Evolutionary conservation across 2,329 filamentous ascomycete genomes (phyloP), one percentile per base, ranked within the genome.

Genomic region (Colletotrichum ledebouriae): DNA sequence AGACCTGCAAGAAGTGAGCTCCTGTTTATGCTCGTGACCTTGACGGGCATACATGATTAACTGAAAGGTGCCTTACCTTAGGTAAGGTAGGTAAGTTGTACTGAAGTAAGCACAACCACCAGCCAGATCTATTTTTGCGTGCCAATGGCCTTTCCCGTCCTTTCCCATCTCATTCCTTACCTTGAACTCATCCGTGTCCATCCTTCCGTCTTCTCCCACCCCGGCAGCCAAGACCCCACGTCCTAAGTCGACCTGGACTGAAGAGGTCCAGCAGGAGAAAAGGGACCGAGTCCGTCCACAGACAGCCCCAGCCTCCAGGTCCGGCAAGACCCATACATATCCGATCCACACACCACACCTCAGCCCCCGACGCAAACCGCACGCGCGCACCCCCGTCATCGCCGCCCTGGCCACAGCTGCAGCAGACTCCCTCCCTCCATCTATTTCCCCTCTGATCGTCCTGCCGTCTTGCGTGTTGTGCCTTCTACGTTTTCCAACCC

Each of bases 231-330:
- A 64, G 61, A 39, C 15, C 34, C 37, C 55, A 59, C 33, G 34
- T 42, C 55, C n/a, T 15, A 39, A 39, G 37, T 39, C 37, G 37
- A 39, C 37, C 37, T 39, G 29, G 29, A 29, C 4, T 29, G 37
- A 13, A 39, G 37, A 39, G 13, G 37, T 39, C 34, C 11, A 39
- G 37, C 49, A 33, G 22, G 20, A 37, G 37, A 56, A 39, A 39
- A 56, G 13, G 44, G 42, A 37, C 39, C 42, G 50, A 66, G 63
- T 66, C 66, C 55, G 42, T 66, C 60, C 55, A 37, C 50, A 62
- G 12, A 60, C 49, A 29, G 29, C 52, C 10, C 50, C 33, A n/a
- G 37, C 37, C 22, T 15, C 41, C 25, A 47, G 15, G 49, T 25
- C 25, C 20, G 9, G 49, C 49, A 56, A 41, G 52, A 52, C 37